Evolutionary conservation across 2,329 filamentous ascomycete species (phyloP).

Genomic region (Xylaria arbuscula): DNA sequence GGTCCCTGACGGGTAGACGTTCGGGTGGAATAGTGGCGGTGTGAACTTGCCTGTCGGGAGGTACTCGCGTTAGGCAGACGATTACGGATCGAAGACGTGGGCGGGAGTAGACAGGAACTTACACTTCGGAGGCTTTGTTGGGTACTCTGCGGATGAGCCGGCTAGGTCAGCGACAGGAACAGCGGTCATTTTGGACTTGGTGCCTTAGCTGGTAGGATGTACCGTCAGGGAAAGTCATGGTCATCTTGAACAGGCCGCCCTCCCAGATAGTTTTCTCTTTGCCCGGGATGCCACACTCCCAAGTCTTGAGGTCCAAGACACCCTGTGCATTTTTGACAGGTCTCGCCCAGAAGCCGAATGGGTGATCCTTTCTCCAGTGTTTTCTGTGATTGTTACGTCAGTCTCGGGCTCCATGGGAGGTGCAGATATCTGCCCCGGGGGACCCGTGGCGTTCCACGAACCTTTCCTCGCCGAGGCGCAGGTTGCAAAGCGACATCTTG

Average conservation of each 20-base stretch:
- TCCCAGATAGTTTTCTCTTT: slow-evolving; percentile 98
- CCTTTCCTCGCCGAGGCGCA: slow-evolving; percentile 89
- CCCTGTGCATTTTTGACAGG: slow-evolving; percentile 83
- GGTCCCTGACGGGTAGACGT: slow-evolving; percentile 97
- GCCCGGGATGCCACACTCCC: slow-evolving; percentile 96
- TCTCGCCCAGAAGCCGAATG: slow-evolving; percentile 96
- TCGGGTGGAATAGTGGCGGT: slow-evolving; percentile 96
- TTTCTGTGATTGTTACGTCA: slow-evolving; percentile 68
- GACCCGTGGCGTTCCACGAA: slow-evolving; percentile 55
- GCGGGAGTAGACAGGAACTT: slow-evolving; percentile 55
- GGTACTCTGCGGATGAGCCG: slow-evolving; percentile 76
- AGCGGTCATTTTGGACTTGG: neutral
- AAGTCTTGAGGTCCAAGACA: slow-evolving; percentile 89
- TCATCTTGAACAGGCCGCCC: slow-evolving; percentile 95
- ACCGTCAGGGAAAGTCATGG: slow-evolving; percentile 94
- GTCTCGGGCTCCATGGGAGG: slow-evolving; percentile 13
- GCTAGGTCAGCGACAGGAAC: slow-evolving; percentile 32
- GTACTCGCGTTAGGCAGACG: slow-evolving; percentile 27
- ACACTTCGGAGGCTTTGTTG: slow-evolving; percentile 99
- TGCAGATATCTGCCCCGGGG: neutral
- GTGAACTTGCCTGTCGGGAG: slow-evolving; percentile 84
- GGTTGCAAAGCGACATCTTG: slow-evolving; percentile 86
- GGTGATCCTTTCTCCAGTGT: slow-evolving; percentile 96
- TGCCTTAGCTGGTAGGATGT: slow-evolving; percentile 50
- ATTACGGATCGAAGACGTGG: neutral